phyloP scores from a whole-genome alignment of 2,329 filamentous ascomycete species.

The Aspergillus floridensis region DNA sequence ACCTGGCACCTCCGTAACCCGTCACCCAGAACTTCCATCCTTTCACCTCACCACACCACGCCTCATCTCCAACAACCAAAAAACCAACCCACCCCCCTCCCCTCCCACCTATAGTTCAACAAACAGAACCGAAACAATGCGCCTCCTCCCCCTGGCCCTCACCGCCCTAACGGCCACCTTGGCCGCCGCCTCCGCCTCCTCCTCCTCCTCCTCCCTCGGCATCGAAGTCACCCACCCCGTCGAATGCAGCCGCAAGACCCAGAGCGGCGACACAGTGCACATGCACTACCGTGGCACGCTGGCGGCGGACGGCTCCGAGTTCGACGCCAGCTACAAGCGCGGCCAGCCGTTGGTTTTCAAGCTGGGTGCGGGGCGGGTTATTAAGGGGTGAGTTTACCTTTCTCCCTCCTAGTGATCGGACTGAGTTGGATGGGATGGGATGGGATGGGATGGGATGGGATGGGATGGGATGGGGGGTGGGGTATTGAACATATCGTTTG shows the following conservation, averaged over 20 bases:
- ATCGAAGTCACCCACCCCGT: constrained; percentile 73
- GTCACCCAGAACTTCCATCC: no score
- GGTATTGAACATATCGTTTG: no score
- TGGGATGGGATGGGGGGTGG: no score
- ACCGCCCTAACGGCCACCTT: constrained; percentile 48
- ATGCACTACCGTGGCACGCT: constrained; percentile 90
- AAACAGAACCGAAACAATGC: constrained; percentile 37
- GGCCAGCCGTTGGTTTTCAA: constrained; percentile 73
- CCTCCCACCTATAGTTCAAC: no score
- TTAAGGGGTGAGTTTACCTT: constrained; percentile 67
- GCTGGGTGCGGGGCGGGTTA: constrained; percentile 78
- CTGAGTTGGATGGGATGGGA: no score
- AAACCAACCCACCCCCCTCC: no score
- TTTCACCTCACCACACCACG: no score
- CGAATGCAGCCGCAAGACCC: constrained; percentile 75
- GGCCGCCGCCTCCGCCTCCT: not conserved
- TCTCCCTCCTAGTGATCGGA: not conserved
- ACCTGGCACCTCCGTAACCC: no score
- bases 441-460: no score
- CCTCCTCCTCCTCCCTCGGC: constrained; percentile 53
- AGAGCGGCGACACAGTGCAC: constrained; percentile 72
- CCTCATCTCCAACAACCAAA: no score
- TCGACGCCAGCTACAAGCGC: constrained; percentile 81
- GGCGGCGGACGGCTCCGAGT: constrained; percentile 68
- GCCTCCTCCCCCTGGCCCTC: constrained; percentile 39